phyloP scores from a whole-genome alignment of 2,329 filamentous ascomycete species.

The Alternaria arbusti region DNA sequence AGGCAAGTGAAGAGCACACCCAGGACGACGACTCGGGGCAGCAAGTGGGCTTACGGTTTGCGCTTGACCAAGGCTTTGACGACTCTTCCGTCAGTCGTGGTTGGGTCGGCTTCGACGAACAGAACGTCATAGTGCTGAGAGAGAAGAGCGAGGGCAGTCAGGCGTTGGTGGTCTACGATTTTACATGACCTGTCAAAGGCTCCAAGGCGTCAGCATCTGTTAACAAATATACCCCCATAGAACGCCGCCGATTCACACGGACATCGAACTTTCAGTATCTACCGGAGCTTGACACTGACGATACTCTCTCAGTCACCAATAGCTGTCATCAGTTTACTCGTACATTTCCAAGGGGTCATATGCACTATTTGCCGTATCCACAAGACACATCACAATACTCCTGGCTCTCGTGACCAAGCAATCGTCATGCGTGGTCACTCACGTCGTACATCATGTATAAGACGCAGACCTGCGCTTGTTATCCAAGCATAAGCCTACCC shows the following conservation, averaged over 20 bases:
- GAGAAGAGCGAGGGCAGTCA: slow-evolving; percentile 72
- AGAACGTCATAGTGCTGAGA: slow-evolving; percentile 86
- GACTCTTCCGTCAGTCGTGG: slow-evolving; percentile 56
- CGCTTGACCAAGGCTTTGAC: slow-evolving; percentile 45
- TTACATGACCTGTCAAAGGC: slow-evolving; percentile 61
- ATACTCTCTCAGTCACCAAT: not conserved
- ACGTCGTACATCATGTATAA: not conserved
- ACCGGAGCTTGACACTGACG: not conserved
- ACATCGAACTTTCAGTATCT: not conserved
- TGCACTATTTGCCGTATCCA: not conserved
- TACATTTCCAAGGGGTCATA: not conserved
- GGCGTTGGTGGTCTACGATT: slow-evolving; percentile 84
- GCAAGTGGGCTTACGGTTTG: slow-evolving; percentile 42
- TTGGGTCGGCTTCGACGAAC: slow-evolving; percentile 89
- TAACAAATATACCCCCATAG: not conserved
- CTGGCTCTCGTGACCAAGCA: not conserved
- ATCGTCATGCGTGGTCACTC: not conserved
- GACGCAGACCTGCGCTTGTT: not conserved
- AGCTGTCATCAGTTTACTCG: not conserved
- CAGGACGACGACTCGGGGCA: slow-evolving; percentile 30
- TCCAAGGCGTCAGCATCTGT: not conserved
- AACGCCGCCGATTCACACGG: not conserved
- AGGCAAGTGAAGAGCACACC: slow-evolving; percentile 16
- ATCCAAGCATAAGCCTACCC: too few species aligned
- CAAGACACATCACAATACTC: not conserved